phyloP scores from a whole-genome alignment of 1,139 yeast genomes.

The Taphrina betulina region DNA sequence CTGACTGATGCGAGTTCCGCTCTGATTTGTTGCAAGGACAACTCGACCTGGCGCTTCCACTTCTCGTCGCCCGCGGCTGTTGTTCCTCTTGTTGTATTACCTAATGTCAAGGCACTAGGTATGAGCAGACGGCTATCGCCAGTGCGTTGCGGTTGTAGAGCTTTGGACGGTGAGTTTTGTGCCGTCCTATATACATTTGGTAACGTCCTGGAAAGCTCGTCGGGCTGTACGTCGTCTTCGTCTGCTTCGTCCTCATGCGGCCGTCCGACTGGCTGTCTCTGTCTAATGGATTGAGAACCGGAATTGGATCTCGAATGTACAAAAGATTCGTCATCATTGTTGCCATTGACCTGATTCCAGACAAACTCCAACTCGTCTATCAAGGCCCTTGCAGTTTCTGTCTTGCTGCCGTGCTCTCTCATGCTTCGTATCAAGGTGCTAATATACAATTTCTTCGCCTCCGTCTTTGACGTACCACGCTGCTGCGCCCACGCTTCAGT shows the following conservation, averaged over 20 bases:
- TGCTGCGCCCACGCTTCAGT: constrained; percentile 77
- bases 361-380: constrained; percentile 64
- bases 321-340: constrained; percentile 39
- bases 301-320: constrained; percentile 32
- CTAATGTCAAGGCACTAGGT: neutral
- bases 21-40: constrained; percentile 21
- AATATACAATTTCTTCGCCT: constrained; percentile 72
- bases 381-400: constrained; percentile 66
- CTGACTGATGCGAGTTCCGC: constrained; percentile 30
- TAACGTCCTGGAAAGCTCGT: constrained; percentile 12
- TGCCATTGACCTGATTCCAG: constrained; percentile 56
- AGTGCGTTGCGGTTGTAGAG: constrained; percentile 13
- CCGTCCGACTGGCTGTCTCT: constrained; percentile 3
- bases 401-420: constrained; percentile 67
- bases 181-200: constrained; percentile 28
- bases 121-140: constrained; percentile 8
- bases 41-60: constrained; percentile 29
- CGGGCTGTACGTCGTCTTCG: constrained; percentile 27
- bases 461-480: constrained; percentile 66
- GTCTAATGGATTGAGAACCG: constrained; percentile 6
- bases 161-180: constrained; percentile 25
- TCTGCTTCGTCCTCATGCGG: neutral
- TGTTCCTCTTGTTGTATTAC: neutral
- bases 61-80: constrained; percentile 5
- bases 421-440: constrained; percentile 64